These are phyloP conservation scores for Caloboletus firmus DNA, from an alignment of 1,284 basidiomycete species.

Conservation along the genomic window DNA sequence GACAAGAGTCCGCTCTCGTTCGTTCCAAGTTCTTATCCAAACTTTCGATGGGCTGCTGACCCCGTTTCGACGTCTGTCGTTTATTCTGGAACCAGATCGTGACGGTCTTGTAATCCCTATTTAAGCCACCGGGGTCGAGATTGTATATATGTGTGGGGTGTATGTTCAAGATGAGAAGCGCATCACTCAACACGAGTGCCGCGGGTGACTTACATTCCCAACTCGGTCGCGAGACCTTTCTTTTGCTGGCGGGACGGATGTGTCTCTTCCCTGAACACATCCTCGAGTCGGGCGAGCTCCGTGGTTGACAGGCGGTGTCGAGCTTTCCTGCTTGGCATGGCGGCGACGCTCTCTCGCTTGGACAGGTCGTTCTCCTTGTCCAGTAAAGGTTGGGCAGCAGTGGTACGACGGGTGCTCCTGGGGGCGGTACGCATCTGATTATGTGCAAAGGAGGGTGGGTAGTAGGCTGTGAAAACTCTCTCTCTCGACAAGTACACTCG, in stretches of 20 bases:
- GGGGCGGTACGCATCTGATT: conserved; percentile 18
- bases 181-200: background rate
- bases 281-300: conserved; percentile 43
- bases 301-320: conserved; percentile 42
- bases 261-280: conserved; percentile 38
- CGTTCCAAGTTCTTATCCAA: background rate
- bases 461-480: conserved; percentile 24
- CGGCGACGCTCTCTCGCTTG: background rate
- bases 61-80: conserved; percentile 46
- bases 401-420: conserved; percentile 26
- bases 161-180: background rate
- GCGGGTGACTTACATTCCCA: conserved; percentile 39
- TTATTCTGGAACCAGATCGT: conserved; percentile 56
- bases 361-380: conserved; percentile 21
- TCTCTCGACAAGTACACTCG: background rate
- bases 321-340: conserved; percentile 28
- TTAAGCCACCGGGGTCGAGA: background rate
- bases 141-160: background rate
- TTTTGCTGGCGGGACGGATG: conserved; percentile 44
- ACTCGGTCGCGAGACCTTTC: conserved; percentile 37
- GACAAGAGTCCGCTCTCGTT: conserved; percentile 18
- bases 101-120: conserved; percentile 45
- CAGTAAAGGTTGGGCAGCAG: background rate
- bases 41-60: conserved; percentile 13
- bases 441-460: conserved; percentile 16